Conservation (phyloP, 768 basidiomycete species). For the Cystoderma amianthinum region DNA sequence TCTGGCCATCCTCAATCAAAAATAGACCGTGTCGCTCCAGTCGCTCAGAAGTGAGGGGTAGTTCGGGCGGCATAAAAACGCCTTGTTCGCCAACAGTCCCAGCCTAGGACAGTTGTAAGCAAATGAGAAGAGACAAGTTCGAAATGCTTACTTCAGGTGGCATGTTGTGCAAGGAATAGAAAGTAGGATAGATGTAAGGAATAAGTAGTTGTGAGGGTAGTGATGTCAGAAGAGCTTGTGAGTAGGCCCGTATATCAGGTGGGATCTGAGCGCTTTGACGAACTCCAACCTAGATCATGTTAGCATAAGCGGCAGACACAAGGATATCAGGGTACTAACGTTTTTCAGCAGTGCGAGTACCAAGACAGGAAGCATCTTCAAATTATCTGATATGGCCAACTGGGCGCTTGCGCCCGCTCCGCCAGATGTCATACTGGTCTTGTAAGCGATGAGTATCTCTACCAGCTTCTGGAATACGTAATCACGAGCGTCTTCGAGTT, state of each 20-base stretch:
- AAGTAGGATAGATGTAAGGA: constrained; percentile 91
- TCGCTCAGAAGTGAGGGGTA: constrained; percentile 92
- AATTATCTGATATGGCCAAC: constrained; percentile 85
- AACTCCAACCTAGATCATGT: constrained; percentile 65
- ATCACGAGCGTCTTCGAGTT: constrained; percentile 86
- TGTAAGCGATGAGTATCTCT: constrained; percentile 83
- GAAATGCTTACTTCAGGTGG: constrained; percentile 64
- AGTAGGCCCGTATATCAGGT: constrained; percentile 92
- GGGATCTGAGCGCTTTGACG: constrained; percentile 97
- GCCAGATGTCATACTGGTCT: constrained; percentile 92
- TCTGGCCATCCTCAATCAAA: constrained; percentile 96
- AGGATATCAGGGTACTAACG: constrained; percentile 31
- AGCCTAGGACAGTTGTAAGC: constrained; percentile 38
- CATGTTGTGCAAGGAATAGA: constrained; percentile 98
- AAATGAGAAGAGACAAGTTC: constrained; percentile 4
- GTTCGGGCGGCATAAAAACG: constrained; percentile 77
- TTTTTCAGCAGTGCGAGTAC: constrained; percentile 91
- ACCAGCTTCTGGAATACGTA: constrained; percentile 78
- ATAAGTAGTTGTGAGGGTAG: constrained; percentile 87
- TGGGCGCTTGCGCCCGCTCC: constrained; percentile 93
- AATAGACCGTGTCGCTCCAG: constrained; percentile 93
- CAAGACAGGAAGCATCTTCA: constrained; percentile 91
- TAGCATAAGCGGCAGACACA: neutral
- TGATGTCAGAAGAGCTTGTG: constrained; percentile 86
- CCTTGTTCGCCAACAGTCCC: constrained; percentile 90